Conservation (phyloP, 129 eudicot species). For the Escallonia herrerae region DNA sequence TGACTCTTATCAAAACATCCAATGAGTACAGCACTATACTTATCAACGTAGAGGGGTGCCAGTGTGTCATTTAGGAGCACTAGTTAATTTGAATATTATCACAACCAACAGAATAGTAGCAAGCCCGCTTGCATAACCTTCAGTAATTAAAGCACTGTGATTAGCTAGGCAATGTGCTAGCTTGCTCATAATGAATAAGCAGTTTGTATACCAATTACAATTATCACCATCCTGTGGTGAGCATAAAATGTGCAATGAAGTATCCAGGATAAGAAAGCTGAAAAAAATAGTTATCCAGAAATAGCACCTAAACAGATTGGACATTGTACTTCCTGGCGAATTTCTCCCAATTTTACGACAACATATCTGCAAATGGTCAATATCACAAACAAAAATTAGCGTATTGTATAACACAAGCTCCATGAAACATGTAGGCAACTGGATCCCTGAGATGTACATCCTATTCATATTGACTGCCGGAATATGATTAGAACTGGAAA, state of each 20-base stretch:
- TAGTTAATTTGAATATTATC: neutral
- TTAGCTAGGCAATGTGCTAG: neutral
- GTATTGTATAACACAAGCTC: neutral
- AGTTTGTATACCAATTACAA: neutral
- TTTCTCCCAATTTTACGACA: conserved; percentile 53
- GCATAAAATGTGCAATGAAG: neutral
- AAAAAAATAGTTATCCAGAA: conserved; percentile 4
- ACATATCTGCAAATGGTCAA: conserved; percentile 45
- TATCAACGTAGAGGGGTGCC: neutral
- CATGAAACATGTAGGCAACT: neutral
- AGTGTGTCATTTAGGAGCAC: neutral
- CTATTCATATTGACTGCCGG: neutral
- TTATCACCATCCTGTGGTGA: neutral
- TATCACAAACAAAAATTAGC: conserved; percentile 3
- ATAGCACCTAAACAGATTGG: conserved; percentile 78
- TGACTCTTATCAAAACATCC: neutral
- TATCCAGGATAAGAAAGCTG: neutral
- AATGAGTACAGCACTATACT: neutral
- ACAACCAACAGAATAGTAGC: too few species aligned
- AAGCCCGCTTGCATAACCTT: too few species aligned
- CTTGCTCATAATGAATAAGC: neutral
- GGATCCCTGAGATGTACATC: neutral
- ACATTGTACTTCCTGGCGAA: conserved; percentile 90
- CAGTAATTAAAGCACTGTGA: too few species aligned
- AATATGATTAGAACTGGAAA: neutral